Evolutionary conservation across 805 yeast genomes (phyloP).

Genomic region (Lipomyces oligophaga): DNA sequence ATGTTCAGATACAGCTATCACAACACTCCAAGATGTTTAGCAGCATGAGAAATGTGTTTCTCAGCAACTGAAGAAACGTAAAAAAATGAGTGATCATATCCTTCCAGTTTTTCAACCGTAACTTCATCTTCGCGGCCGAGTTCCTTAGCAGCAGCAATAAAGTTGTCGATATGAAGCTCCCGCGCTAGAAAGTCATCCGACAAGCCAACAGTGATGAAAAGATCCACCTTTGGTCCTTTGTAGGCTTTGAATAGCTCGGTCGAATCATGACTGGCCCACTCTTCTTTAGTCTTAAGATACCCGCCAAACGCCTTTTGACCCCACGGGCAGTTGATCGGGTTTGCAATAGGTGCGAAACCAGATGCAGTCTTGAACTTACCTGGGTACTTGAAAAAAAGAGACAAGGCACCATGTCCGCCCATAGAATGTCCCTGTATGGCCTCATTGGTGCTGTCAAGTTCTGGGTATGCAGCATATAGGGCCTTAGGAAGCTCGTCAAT

Average conservation of each 20-base stretch:
- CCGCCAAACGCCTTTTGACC: constrained; percentile 79
- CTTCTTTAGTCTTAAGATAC: constrained; percentile 61
- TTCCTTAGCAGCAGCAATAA: constrained; percentile 57
- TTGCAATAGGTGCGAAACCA: constrained; percentile 87
- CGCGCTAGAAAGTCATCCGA: constrained; percentile 66
- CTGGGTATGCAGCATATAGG: constrained; percentile 42
- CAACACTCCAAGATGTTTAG: constrained; percentile 46
- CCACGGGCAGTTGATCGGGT: constrained; percentile 79
- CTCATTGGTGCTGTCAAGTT: constrained; percentile 55
- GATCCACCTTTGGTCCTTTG: constrained; percentile 51
- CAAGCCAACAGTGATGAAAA: constrained; percentile 79
- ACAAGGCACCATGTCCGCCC: constrained; percentile 95
- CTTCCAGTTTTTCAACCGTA: constrained; percentile 61
- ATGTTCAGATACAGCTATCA: too few relatives aligned
- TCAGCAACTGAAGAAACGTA: constrained; percentile 75
- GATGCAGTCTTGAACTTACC: constrained; percentile 71
- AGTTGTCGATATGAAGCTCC: constrained; percentile 73
- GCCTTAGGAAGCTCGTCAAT: constrained; percentile 63
- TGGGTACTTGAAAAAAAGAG: constrained; percentile 64
- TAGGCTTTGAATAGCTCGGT: constrained; percentile 61
- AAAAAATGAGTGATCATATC: constrained; percentile 88
- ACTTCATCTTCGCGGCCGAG: constrained; percentile 59
- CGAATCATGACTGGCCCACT: constrained; percentile 85
- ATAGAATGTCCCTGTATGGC: constrained; percentile 95
- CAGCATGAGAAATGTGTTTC: constrained; percentile 84